Conservation (phyloP, 371 early-diverging fungal genomes). For the Lichtheimia ornata region DNA sequence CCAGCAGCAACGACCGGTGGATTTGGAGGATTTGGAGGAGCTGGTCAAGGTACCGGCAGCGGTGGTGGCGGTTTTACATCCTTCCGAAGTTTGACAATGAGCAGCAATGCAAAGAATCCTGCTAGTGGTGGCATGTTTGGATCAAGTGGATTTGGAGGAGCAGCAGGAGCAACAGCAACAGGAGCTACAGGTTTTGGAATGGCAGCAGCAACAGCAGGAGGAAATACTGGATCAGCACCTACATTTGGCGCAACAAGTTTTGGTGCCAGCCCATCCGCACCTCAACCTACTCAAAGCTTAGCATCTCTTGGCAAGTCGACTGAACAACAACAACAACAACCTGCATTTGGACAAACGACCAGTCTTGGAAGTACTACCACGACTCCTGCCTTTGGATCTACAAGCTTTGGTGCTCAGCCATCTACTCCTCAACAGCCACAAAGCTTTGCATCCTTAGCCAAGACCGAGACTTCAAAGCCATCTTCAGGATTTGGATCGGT, state of each 20-base stretch:
- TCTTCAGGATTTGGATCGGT: conserved; percentile 1
- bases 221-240: neutral
- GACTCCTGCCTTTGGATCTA: conserved; percentile 3
- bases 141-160: conserved; percentile 13
- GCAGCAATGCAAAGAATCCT: conserved; percentile 2
- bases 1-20: neutral
- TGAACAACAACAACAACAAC: conserved; percentile 4
- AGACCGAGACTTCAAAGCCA: neutral
- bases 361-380: neutral
- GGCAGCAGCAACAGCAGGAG: neutral
- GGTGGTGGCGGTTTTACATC: conserved; percentile 6
- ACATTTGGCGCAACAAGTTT: conserved; percentile 11
- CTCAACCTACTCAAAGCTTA: conserved; percentile 17
- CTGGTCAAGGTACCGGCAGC: neutral
- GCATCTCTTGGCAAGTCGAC: conserved; percentile 9
- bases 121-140: conserved; percentile 11
- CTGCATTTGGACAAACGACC: conserved; percentile 20
- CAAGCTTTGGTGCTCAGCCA: neutral
- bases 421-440: conserved; percentile 6
- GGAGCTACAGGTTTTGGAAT: conserved; percentile 6
- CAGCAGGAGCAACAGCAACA: neutral
- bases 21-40: neutral
- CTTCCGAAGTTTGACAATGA: conserved; percentile 3
- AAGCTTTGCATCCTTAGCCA: conserved; percentile 9
- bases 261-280: conserved; percentile 9